phyloP scores from a whole-genome alignment of 768 basidiomycete genomes.

The Auricularia auricula-judae region DNA sequence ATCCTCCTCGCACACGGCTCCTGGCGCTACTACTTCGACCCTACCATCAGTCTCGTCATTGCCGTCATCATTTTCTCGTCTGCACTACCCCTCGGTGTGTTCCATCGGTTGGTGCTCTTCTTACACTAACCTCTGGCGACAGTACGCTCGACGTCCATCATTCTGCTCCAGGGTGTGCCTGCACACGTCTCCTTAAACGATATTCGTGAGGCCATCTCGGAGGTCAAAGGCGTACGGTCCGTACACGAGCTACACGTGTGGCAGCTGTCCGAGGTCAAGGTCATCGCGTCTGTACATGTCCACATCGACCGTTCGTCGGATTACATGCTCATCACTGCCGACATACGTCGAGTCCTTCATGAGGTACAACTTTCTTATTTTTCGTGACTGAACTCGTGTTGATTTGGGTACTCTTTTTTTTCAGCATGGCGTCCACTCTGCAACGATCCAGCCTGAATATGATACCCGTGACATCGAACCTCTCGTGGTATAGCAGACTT shows the following conservation, averaged over 20 bases:
- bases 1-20: conserved; percentile 83
- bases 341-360: conserved; percentile 78
- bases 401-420: background rate
- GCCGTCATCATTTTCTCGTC: conserved; percentile 95
- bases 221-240: conserved; percentile 75
- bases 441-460: conserved; percentile 92
- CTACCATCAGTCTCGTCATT: conserved; percentile 85
- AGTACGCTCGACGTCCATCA: conserved; percentile 89
- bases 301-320: conserved; percentile 69
- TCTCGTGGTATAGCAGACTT: background rate
- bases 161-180: conserved; percentile 90
- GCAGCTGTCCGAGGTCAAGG: conserved; percentile 92
- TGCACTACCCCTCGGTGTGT: conserved; percentile 76
- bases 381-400: background rate
- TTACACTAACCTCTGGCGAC: conserved; percentile 14
- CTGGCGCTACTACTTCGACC: conserved; percentile 89
- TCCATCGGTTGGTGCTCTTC: conserved; percentile 2
- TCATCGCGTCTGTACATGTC: conserved; percentile 94
- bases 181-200: conserved; percentile 81
- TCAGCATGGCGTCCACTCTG: conserved; percentile 85
- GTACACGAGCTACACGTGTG: conserved; percentile 95
- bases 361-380: background rate
- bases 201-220: conserved; percentile 69
- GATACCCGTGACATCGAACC: conserved; percentile 17
- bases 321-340: conserved; percentile 82